Base-by-base conservation (phyloP, 768 basidiomycete species). In the Tremella fuciformis region DNA sequence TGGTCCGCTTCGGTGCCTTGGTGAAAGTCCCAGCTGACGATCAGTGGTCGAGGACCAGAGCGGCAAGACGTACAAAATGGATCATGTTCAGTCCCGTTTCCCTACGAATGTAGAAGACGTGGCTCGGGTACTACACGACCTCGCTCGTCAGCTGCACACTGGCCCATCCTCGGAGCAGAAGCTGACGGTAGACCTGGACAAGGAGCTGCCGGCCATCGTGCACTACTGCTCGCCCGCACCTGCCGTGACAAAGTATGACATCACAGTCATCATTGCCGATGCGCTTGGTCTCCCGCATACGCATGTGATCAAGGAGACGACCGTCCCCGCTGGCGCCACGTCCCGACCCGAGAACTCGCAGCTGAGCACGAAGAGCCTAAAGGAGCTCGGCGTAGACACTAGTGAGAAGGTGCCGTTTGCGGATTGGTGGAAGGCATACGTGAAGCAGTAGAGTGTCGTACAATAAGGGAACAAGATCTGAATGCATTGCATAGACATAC, bases 101-200 rank as follows among this genome's bases (percentile, higher is more conserved):
- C 94, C 94, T 0, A 98, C 94, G 22, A 91, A 91, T 68, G 86
- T 90, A 11, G 69, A 86, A 29, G 93, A 97, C 70, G 87, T 97
- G 54, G 91, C 88, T 1, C 80, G 84, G 19, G 93, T 94, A 69
- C 81, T 97, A 29, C 85, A 86, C 42, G 85, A 88, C 39, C 80
- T 94, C 2, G 80, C 84, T 21, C 81, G 90, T 91, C 50, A 82
- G 34, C 26, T 48, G 2, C 40, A 16, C 2, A 49, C 53, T 53
- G 8, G 15, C 16, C 3, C 3, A 22, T 47, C 25, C 51, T 8
- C 3, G 3, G 25, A 40, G 52, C 26, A n/a, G 38, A 53, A 58
- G 38, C 42, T 50, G 50, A 56, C 7, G n/a, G 11, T 57, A 83
- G 82, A 76, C 40, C 63, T 79, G 13, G 66, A 77, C 53, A 66